Base-by-base conservation (phyloP, 2,329 filamentous ascomycete species). In the Cladosporium austrohemisphaericum region DNA sequence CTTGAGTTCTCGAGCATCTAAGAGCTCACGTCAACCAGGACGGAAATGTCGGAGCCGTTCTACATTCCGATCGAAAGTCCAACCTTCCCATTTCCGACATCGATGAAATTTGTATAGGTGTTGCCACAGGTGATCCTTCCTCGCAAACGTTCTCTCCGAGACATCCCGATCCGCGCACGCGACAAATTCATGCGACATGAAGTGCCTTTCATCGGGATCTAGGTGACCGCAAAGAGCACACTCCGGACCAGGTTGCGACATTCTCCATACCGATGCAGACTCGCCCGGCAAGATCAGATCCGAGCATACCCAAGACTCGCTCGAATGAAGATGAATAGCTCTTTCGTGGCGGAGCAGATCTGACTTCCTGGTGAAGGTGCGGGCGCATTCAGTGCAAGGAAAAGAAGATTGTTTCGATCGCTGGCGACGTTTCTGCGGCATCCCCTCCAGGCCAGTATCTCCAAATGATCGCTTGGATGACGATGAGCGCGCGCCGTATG, bases 91-190 rank as follows among this genome's bases (percentile, higher is more conserved):
- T 33, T 44, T 44, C 2, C 41, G 28, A 23, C 41, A 44, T 5
- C 28, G 41, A 22, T 44, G 41, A n/a, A 44, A 44, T n/a, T 44
- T 44, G 5, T 44, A 26, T 5, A 44, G 41, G n/a, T 44, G 41
- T n/a, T 44, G 41, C 1, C 28, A 33, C 41, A 44, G 16, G 18
- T 44, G 41, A 33, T 44, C 41, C 13, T 33, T 44, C 16, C 41
- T 26, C 4, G 28, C 8, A 10, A 44, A 44, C 0, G 26, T 33
- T 22, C 41, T 18, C 33, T 44, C 41, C 19, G 28, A 13, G 7
- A 44, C 19, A 22, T 18, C 13, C 2, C 41, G 41, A 31, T 44
- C 41, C 18, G 41, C 41, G 19, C 41, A 44, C 13, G 41, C 26
- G 11, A 44, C 18, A 7, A 44, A 44, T 11, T 44, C 41, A 4